Evolutionary conservation across 2,329 filamentous ascomycete species (phyloP), one percentile per base, ranked within the genome.

Genomic region (Camptophora hylomeconis): DNA sequence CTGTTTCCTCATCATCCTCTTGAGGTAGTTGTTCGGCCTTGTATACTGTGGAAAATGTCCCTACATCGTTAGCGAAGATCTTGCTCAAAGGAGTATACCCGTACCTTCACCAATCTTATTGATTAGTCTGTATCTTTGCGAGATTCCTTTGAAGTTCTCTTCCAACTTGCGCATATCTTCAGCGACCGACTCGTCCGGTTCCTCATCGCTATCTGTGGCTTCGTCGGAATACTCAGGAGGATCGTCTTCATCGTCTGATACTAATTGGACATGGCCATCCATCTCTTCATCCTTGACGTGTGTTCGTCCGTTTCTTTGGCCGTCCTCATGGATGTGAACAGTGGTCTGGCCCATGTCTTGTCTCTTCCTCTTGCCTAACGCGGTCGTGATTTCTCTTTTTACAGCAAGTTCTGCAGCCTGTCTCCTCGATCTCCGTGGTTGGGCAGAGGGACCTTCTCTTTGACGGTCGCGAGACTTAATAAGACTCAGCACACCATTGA

Each of bases 31-130:
- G 89, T 54, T 95, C 84, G 12, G 92, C 89, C 55, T 98, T 98
- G 67, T 98, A 98, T 8, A 98, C 89, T 2, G 89, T 95, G 1
- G 89, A 95, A 52, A 98, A 98, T 2, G 89, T 98, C 33, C 89
- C 84, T 93, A 41, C 6, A 19, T n/a, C 12, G 28, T 37, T 14
- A 45, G 37, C 11, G 24, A 21, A 23, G 25, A 31, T 32, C 30
- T 7, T 11, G 20, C 23, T 27, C 24, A 14, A 26, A 24, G 24
- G n/a, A 15, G 18, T 8, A 31, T 18, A 35, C 26, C 36, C 44
- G 32, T 57, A 86, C 84, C 89, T 69, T 98, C 89, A 48, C 89
- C 89, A 48, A 98, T 98, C 38, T 87, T 78, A 57, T 94, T 94
- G 51, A 98, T 89, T 31, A 98, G 60, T 30, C 86, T 76, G 56